Evolutionary conservation across 495 filamentous ascomycete species (phyloP), one percentile per base, ranked within the genome.

Genomic region (Daldinia grandis): DNA sequence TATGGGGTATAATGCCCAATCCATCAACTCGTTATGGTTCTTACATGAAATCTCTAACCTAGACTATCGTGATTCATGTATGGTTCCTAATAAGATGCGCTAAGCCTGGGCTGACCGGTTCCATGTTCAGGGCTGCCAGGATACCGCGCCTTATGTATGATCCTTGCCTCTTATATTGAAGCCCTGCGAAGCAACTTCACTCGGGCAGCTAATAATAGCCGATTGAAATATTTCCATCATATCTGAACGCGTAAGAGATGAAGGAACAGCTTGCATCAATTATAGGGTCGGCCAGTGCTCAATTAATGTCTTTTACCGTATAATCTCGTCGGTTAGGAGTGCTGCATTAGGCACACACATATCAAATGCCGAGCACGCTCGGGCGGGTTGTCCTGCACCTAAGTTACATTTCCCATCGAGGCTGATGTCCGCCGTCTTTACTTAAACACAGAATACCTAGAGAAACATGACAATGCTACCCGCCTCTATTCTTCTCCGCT

Each of bases 161-260:
- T 53, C 42, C 47, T 21, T 27, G 7, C 50, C 14, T 14, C 35
- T n/a, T 33, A 28, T 31, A 58, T 27, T 27, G 25, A 25, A 37
- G 9, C 33, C 12, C 24, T 38, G 17, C 35, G 19, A 17, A 40
- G 47, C 27, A 21, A 57, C 62, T 24, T 66, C 65, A 15, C 35
- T 57, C 27, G 42, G 47, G 25, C 14, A 66, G 57, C 58, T 47
- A 66, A 56, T 51, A n/a, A 12, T 44, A 53, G 47, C 33, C 25
- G 53, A 21, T 58, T 10, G 17, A 47, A 50, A 49, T 35, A 49
- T 62, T 62, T 58, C 38, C 4, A 27, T 53, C 38, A 19, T 21
- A 40, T 19, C 3, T 21, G 10, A 33, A 33, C n/a, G 9, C 19
- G 31, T 15, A 12, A 47, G 24, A 28, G 7, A 51, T 8, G 24